phyloP scores from a whole-genome alignment of 73 alveolate genomes.

The Loxodes magnus region DNA sequence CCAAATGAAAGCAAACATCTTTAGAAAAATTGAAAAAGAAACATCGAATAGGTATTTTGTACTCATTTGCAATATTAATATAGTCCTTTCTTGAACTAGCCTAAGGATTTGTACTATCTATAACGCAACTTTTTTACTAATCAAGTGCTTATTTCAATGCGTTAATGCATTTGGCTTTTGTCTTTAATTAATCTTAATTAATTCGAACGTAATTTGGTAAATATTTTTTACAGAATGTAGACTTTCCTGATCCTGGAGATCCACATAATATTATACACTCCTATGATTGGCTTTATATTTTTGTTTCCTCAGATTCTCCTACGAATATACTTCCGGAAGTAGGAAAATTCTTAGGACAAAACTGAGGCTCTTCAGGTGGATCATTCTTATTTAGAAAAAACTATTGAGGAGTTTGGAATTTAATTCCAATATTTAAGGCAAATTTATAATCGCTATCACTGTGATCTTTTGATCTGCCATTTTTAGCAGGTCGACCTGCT shows the following conservation, averaged over 20 bases:
- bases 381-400: constrained; percentile 67
- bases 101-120: constrained; percentile 90
- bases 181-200: constrained; percentile 84
- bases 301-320: constrained; percentile 16
- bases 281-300: constrained; percentile 20
- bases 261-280: constrained; percentile 68
- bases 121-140: constrained; percentile 71
- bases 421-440: constrained; percentile 79
- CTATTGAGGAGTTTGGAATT: constrained; percentile 90
- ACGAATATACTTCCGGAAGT: constrained; percentile 9
- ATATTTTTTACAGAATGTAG: constrained; percentile 77
- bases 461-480: constrained; percentile 71
- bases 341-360: constrained; percentile 21
- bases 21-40: constrained; percentile 68
- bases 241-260: constrained; percentile 94
- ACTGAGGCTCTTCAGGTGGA: constrained; percentile 33
- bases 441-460: constrained; percentile 90
- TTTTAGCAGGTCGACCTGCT: constrained; percentile 93
- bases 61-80: constrained; percentile 58
- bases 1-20: constrained; percentile 79
- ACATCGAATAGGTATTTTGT: constrained; percentile 67
- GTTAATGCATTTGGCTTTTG: constrained; percentile 74
- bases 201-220: constrained; percentile 74
- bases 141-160: constrained; percentile 56
- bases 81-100: constrained; percentile 60